Base-by-base conservation (phyloP, 139 green algal genomes). In the Chlamydomonas incerta region DNA sequence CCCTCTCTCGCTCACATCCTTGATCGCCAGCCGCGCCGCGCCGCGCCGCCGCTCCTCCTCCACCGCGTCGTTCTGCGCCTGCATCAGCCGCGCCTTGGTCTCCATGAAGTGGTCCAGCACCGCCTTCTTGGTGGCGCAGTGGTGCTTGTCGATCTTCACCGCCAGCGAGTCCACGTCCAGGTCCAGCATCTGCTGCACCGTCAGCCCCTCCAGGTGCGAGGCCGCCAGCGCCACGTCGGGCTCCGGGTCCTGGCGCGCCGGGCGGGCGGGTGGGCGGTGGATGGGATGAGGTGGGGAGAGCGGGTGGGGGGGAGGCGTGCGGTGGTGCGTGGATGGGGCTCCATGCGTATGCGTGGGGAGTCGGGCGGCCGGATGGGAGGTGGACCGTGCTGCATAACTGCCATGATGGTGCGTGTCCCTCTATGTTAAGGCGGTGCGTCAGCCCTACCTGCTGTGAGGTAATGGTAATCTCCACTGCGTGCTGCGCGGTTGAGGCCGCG, bases 101-200 rank as follows among this genome's bases (percentile, higher is more conserved):
- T 90, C 86, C 86, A 90, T 90, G 60, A 91, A 74, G 77, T 92
- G 88, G 52, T 92, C 88, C 80, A 90, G 85, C 47, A 46, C 34
- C 24, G 72, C 71, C 63, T 90, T 88, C 62, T 90, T 89, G 23
- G 81, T 85, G 13, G 67, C 23, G 29, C 33, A 57, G 50, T 93
- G 90, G 28, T 92, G 90, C 66, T 65, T 72, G 74, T 93, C 90
- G 55, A 93, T 90, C 35, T 89, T 87, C 15, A 89, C 17, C 3
- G 80, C 85, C 13, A 93, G 65, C 1, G 41, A 5, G 26, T 91
- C 90, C 2, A 89, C 35, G 34, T 93, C 87, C 29, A 87, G 52
- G 70, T 93, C 89, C 52, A 90, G 52, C 50, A 92, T 89, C 63
- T 92, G 89, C 57, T 81, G 63, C 21, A 92, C 47, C 9, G 84